Conservation (phyloP, 1,284 basidiomycete genomes). For the Trametes pubescens region DNA sequence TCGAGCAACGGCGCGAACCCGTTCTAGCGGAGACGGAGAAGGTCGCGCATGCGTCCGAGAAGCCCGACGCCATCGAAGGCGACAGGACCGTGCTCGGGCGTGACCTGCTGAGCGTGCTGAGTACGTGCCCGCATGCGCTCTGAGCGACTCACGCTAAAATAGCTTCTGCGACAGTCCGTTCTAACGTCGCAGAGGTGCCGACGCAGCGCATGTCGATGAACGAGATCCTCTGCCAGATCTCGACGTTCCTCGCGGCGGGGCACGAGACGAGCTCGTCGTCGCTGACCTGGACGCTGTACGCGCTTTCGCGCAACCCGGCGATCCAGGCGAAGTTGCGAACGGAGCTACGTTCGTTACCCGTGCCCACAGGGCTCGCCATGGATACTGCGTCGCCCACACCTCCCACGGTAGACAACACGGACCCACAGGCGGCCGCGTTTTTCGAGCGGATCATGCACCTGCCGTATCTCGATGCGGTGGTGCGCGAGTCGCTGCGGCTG, state of each 20-base stretch:
- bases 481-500: conserved; percentile 73
- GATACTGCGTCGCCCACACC: background rate
- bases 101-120: conserved; percentile 64
- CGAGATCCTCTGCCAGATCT: conserved; percentile 80
- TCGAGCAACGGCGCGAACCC: conserved; percentile 53
- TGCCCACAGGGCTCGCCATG: conserved; percentile 38
- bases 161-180: conserved; percentile 65
- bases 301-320: conserved; percentile 60
- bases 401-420: background rate
- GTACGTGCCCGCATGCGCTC: conserved; percentile 41
- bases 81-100: conserved; percentile 33
- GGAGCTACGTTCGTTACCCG: conserved; percentile 51
- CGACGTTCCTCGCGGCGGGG: conserved; percentile 76
- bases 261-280: conserved; percentile 71
- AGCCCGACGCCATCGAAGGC: conserved; percentile 20
- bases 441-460: conserved; percentile 48
- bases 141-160: background rate
- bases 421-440: conserved; percentile 17
- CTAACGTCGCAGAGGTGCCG: conserved; percentile 59
- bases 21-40: conserved; percentile 39
- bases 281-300: conserved; percentile 77
- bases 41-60: conserved; percentile 6
- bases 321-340: conserved; percentile 66
- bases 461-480: conserved; percentile 63
- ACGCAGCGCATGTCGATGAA: conserved; percentile 66